Evolutionary conservation across 75 land plant species (phyloP).

Genomic region (Pinus albicaulis): DNA sequence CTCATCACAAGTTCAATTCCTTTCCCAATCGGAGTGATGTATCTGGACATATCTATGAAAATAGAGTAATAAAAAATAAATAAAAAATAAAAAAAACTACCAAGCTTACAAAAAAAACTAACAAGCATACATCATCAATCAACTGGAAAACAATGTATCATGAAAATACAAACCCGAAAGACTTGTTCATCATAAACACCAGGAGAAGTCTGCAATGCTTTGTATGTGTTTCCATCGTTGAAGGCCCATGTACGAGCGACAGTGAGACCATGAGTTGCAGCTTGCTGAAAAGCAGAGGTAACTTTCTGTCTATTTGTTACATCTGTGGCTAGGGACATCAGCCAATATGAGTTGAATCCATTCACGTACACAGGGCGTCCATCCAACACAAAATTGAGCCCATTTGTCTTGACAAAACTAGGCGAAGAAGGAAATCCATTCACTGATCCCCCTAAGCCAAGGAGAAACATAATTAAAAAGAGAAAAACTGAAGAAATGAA

Average conservation of each 20-base stretch:
- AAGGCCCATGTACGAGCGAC: slow-evolving; percentile 79
- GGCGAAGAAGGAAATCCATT: too few relatives aligned
- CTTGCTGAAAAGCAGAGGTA: slow-evolving; percentile 35
- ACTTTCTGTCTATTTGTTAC: slow-evolving; percentile 35
- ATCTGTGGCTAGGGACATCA: slow-evolving; percentile 58
- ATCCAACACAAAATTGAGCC: slow-evolving; percentile 39
- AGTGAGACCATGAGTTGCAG: slow-evolving; percentile 47
- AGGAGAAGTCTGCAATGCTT: slow-evolving; percentile 33
- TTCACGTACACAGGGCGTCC: slow-evolving; percentile 59
- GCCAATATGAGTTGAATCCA: slow-evolving; percentile 89
- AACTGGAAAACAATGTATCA: too few relatives aligned
- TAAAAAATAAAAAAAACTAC: too few relatives aligned
- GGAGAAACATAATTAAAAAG: too few relatives aligned
- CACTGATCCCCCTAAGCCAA: too few relatives aligned
- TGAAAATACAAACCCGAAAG: slow-evolving; percentile 25
- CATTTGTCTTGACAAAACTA: slow-evolving; percentile 34
- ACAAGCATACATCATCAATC: too few relatives aligned
- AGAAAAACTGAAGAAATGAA: too few relatives aligned
- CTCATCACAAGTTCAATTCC: too few relatives aligned
- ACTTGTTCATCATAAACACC: slow-evolving; percentile 37
- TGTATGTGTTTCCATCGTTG: slow-evolving; percentile 42
- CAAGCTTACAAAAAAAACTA: too few relatives aligned
- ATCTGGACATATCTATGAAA: too few relatives aligned
- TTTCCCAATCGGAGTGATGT: too few relatives aligned
- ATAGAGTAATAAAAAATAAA: too few relatives aligned